These are phyloP conservation scores for Tetrahymena elliotti DNA, from an alignment of 73 alveolate genomes.

Conservation along the genomic window DNA sequence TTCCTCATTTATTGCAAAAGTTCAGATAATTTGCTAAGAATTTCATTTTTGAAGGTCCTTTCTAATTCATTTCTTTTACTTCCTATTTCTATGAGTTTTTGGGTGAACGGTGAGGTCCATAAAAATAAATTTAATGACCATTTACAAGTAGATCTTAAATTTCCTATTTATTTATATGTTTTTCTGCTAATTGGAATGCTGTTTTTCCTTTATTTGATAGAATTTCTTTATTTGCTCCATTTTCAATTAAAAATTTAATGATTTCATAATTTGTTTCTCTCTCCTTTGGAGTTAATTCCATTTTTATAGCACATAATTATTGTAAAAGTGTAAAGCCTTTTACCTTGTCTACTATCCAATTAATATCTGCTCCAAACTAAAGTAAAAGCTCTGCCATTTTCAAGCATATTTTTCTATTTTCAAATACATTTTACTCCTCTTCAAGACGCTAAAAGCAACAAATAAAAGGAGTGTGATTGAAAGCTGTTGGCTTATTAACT, in stretches of 20 bases:
- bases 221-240: slow-evolving; percentile 50
- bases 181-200: slow-evolving; percentile 9
- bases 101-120: slow-evolving; percentile 14
- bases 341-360: slow-evolving; percentile 41
- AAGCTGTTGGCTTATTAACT: slow-evolving; percentile 45
- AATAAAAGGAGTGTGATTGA: slow-evolving; percentile 53
- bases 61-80: neutral
- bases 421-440: slow-evolving; percentile 60
- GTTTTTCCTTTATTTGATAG: slow-evolving; percentile 25
- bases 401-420: slow-evolving; percentile 65
- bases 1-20: neutral
- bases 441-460: slow-evolving; percentile 62
- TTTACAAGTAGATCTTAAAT: slow-evolving; percentile 4
- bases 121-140: neutral
- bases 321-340: slow-evolving; percentile 63
- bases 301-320: slow-evolving; percentile 57
- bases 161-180: slow-evolving; percentile 29
- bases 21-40: neutral
- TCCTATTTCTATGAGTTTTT: neutral
- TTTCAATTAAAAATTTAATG: slow-evolving; percentile 50
- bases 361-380: slow-evolving; percentile 68
- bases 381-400: slow-evolving; percentile 70
- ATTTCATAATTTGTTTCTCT: slow-evolving; percentile 55
- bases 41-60: neutral
- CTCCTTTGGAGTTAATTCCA: slow-evolving; percentile 40